Conservation (phyloP, 2,329 filamentous ascomycete species). For the Reticulascus tulasneorum region DNA sequence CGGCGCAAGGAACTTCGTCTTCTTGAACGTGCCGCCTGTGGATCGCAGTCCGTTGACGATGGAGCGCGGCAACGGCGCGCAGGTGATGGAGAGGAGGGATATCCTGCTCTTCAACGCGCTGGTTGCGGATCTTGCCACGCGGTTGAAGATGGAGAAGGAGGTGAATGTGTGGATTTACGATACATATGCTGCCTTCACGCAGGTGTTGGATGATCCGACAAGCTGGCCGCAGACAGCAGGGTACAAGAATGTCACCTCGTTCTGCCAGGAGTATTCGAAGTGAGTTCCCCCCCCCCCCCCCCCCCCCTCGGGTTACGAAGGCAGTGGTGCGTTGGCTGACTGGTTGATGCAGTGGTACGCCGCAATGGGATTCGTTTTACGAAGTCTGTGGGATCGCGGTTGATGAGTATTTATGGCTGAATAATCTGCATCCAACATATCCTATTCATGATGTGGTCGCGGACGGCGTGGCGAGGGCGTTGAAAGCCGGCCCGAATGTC, state of each 20-base stretch:
- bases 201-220: slow-evolving; percentile 49
- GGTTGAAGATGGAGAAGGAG: slow-evolving; percentile 34
- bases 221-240: slow-evolving; percentile 44
- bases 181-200: slow-evolving; percentile 44
- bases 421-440: slow-evolving; percentile 60
- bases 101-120: slow-evolving; percentile 49
- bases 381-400: slow-evolving; percentile 49
- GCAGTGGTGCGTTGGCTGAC: neutral
- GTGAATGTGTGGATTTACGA: slow-evolving; percentile 51
- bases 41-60: slow-evolving; percentile 48
- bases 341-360: slow-evolving; percentile 35
- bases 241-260: slow-evolving; percentile 52
- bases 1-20: slow-evolving; percentile 54
- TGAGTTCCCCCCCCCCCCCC: slow-evolving; percentile 26
- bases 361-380: slow-evolving; percentile 32
- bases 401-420: slow-evolving; percentile 63
- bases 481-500: slow-evolving; percentile 34
- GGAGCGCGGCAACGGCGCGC: slow-evolving; percentile 28
- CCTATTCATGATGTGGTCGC: slow-evolving; percentile 59
- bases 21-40: slow-evolving; percentile 57
- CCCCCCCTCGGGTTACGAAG: neutral
- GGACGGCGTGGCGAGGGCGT: slow-evolving; percentile 36
- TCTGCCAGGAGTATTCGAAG: slow-evolving; percentile 52
- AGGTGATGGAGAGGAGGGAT: slow-evolving; percentile 34
- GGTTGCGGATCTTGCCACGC: slow-evolving; percentile 34